Evolutionary conservation across 352 stramenopile species (phyloP).

Genomic region (Pythium biforme): DNA sequence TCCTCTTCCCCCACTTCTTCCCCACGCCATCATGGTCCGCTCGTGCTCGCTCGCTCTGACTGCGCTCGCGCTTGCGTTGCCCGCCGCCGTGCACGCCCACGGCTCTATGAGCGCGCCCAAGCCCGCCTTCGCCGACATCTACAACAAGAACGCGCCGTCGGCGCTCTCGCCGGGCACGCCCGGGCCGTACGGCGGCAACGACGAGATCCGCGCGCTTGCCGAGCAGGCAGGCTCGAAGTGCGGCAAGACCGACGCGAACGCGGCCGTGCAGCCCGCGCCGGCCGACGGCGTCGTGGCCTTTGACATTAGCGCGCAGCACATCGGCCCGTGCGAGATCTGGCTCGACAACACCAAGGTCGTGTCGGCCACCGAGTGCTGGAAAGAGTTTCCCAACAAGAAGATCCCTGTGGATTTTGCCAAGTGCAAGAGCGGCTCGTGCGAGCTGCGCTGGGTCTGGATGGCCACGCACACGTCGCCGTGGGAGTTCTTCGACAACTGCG

Average conservation of each 20-base stretch:
- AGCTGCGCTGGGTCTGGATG: slow-evolving; percentile 47
- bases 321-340: slow-evolving; percentile 50
- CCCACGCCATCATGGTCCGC: slow-evolving; percentile 5
- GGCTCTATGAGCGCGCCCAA: slow-evolving; percentile 15
- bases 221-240: slow-evolving; percentile 35
- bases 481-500: slow-evolving; percentile 51
- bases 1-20: neutral
- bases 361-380: slow-evolving; percentile 36
- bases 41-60: slow-evolving; percentile 1
- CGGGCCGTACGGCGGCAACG: slow-evolving; percentile 33
- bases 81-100: slow-evolving; percentile 11
- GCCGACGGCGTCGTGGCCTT: slow-evolving; percentile 26
- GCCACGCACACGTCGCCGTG: slow-evolving; percentile 43
- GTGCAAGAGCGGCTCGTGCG: slow-evolving; percentile 29
- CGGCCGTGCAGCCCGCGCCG: slow-evolving; percentile 27
- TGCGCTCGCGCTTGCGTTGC: slow-evolving; percentile 6
- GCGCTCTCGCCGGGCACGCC: slow-evolving; percentile 14
- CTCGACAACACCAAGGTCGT: slow-evolving; percentile 33
- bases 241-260: slow-evolving; percentile 34
- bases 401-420: slow-evolving; percentile 39
- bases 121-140: slow-evolving; percentile 16
- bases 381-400: slow-evolving; percentile 29
- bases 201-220: slow-evolving; percentile 30
- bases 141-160: slow-evolving; percentile 22
- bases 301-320: slow-evolving; percentile 35